Evolutionary conservation across 2,329 filamentous ascomycete genomes (phyloP).

Genomic region (Trichothecium sympodiale): DNA sequence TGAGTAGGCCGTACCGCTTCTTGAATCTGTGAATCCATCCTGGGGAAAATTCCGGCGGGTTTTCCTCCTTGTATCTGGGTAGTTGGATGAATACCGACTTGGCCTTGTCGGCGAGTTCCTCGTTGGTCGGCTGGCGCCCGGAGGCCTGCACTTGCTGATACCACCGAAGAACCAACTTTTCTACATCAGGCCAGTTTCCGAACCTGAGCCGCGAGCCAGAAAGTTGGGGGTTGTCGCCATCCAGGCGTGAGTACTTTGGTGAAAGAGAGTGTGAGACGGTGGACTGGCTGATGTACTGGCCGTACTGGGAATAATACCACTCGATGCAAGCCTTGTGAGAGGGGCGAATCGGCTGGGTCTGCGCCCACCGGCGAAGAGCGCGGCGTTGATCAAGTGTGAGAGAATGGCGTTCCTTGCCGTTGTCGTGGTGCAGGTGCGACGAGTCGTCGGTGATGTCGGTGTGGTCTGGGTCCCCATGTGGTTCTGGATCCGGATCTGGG

Average conservation of each 20-base stretch:
- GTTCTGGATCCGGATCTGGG: too few relatives aligned
- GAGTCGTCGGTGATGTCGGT: slow-evolving; percentile 13
- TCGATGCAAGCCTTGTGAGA: slow-evolving; percentile 53
- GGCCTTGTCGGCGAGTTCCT: slow-evolving; percentile 51
- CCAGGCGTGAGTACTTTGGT: slow-evolving; percentile 50
- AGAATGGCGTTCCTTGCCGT: slow-evolving; percentile 40
- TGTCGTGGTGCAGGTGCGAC: slow-evolving; percentile 1
- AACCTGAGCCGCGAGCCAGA: slow-evolving; percentile 52
- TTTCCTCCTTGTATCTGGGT: slow-evolving; percentile 48
- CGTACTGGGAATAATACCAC: slow-evolving; percentile 48
- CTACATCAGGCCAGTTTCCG: slow-evolving; percentile 54
- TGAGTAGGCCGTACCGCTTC: slow-evolving; percentile 48
- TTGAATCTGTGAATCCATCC: slow-evolving; percentile 57
- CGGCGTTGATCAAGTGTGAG: slow-evolving; percentile 52
- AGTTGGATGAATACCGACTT: slow-evolving; percentile 47
- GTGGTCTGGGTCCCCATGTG: slow-evolving; percentile 16
- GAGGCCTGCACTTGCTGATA: slow-evolving; percentile 39
- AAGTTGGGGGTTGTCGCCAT: slow-evolving; percentile 47
- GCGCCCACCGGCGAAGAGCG: slow-evolving; percentile 48
- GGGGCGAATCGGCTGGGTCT: slow-evolving; percentile 42
- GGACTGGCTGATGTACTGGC: slow-evolving; percentile 50
- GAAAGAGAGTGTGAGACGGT: slow-evolving; percentile 53
- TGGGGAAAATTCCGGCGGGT: slow-evolving; percentile 49
- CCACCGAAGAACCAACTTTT: slow-evolving; percentile 45
- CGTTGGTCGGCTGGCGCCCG: slow-evolving; percentile 49